Evolutionary conservation across 2,329 filamentous ascomycete species (phyloP).

Genomic region (Nothopassalora personata): DNA sequence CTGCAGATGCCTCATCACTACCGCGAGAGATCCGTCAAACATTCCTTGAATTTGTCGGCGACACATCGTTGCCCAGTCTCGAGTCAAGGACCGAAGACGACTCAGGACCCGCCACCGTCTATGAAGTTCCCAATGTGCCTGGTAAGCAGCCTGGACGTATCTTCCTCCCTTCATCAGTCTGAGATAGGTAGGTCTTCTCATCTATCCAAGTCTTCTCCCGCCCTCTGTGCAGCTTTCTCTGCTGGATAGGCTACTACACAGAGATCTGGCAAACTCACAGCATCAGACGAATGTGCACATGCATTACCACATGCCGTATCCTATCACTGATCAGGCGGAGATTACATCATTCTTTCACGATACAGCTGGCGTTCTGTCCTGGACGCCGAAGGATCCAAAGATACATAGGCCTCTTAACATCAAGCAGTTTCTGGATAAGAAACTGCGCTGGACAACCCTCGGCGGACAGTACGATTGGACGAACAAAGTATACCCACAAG

Average conservation of each 20-base stretch:
- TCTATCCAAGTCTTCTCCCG: slow-evolving; percentile 71
- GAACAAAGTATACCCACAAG: slow-evolving; percentile 68
- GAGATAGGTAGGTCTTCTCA: slow-evolving; percentile 58
- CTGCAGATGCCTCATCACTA: neutral
- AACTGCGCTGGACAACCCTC: slow-evolving; percentile 87
- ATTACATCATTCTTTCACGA: slow-evolving; percentile 54
- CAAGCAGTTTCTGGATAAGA: slow-evolving; percentile 66
- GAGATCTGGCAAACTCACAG: slow-evolving; percentile 64
- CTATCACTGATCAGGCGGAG: slow-evolving; percentile 25
- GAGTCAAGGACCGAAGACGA: neutral
- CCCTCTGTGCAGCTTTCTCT: slow-evolving; percentile 62
- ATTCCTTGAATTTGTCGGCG: slow-evolving; percentile 18
- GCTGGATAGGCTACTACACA: slow-evolving; percentile 69
- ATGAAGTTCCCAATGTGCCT: slow-evolving; percentile 62
- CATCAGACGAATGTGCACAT: slow-evolving; percentile 90
- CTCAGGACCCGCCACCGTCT: slow-evolving; percentile 29
- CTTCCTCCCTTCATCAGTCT: slow-evolving; percentile 13
- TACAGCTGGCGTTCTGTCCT: slow-evolving; percentile 26
- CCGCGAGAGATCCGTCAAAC: slow-evolving; percentile 11
- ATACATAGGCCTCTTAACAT: slow-evolving; percentile 71
- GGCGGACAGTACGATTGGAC: slow-evolving; percentile 98
- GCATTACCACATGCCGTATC: slow-evolving; percentile 68
- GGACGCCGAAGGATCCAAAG: slow-evolving; percentile 59
- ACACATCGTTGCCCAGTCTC: neutral
- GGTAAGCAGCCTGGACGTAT: slow-evolving; percentile 45